A percentile compares a stretch with the other conserved stretches of the same genome.
phyloP scores from a whole-genome alignment of 331 rosid species.

The Saraca asoca region DNA sequence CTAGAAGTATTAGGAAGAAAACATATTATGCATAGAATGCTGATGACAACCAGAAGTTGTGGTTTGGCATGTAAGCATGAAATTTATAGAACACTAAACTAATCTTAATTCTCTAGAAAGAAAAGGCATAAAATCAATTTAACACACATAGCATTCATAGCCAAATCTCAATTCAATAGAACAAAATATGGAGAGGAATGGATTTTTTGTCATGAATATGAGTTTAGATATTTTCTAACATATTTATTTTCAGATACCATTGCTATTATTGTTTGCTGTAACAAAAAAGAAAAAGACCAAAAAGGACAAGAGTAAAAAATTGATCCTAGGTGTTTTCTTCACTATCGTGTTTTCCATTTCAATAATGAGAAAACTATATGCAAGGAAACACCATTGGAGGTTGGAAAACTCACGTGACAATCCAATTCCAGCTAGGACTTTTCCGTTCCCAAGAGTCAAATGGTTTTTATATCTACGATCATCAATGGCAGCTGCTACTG shows the following conservation, averaged over 20 bases:
- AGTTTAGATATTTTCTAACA: neutral
- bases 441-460: constrained; percentile 88
- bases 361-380: too few species aligned
- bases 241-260: neutral
- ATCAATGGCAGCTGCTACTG: constrained; percentile 98
- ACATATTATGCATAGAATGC: neutral
- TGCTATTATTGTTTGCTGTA: neutral
- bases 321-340: too few species aligned
- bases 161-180: constrained; percentile 5
- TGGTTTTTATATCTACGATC: constrained; percentile 99
- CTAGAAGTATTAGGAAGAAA: neutral
- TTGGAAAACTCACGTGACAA: constrained; percentile 82
- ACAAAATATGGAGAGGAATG: constrained; percentile 1
- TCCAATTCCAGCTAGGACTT: constrained; percentile 82
- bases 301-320: too few species aligned
- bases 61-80: constrained; percentile 9
- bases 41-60: neutral
- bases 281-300: too few species aligned
- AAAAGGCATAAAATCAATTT: neutral
- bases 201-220: neutral
- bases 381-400: constrained; percentile 10
- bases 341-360: too few species aligned
- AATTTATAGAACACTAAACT: constrained; percentile 7
- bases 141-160: constrained; percentile 4
- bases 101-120: constrained; percentile 5